A percentile compares a stretch with the other conserved stretches of the same genome.
These are phyloP conservation scores for Blakeslea trispora DNA, from an alignment of 371 early-diverging fungal genomes.

Conservation along the genomic window DNA sequence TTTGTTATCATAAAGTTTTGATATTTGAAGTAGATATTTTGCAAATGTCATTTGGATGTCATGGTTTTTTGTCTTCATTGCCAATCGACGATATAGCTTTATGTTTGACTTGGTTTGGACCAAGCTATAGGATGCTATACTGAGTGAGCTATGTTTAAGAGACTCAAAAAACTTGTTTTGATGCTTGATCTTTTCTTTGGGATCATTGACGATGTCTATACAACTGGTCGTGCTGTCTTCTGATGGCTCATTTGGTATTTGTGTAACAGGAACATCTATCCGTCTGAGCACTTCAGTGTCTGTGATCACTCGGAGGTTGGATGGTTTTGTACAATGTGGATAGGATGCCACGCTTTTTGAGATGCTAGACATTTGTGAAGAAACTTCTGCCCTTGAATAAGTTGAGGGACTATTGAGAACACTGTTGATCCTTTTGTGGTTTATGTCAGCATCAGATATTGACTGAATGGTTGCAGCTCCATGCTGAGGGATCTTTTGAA, in stretches of 20 bases:
- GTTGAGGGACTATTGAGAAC: no score
- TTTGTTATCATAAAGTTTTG: slow-evolving; percentile 20
- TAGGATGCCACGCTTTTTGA: no score
- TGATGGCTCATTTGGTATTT: background rate
- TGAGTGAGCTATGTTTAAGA: slow-evolving; percentile 10
- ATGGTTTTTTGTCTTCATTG: slow-evolving; percentile 69
- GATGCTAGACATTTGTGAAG: no score
- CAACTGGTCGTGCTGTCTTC: background rate
- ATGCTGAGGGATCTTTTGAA: no score
- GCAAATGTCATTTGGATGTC: slow-evolving; percentile 72
- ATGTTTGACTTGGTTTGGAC: slow-evolving; percentile 41
- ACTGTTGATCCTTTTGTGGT: no score
- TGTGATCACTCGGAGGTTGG: no score
- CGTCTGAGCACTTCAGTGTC: background rate
- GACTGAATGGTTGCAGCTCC: no score
- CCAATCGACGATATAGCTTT: slow-evolving; percentile 73
- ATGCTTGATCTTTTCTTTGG: background rate
- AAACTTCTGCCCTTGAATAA: no score
- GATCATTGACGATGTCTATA: background rate
- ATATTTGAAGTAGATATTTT: slow-evolving; percentile 65
- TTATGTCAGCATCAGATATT: no score
- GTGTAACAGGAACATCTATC: background rate
- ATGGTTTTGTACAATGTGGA: no score
- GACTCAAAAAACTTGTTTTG: background rate
- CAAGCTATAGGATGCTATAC: slow-evolving; percentile 50